These are phyloP conservation scores for Hymenotorrendiella dingleyae DNA, from an alignment of 2,329 filamentous ascomycete genomes.

Conservation along the genomic window DNA sequence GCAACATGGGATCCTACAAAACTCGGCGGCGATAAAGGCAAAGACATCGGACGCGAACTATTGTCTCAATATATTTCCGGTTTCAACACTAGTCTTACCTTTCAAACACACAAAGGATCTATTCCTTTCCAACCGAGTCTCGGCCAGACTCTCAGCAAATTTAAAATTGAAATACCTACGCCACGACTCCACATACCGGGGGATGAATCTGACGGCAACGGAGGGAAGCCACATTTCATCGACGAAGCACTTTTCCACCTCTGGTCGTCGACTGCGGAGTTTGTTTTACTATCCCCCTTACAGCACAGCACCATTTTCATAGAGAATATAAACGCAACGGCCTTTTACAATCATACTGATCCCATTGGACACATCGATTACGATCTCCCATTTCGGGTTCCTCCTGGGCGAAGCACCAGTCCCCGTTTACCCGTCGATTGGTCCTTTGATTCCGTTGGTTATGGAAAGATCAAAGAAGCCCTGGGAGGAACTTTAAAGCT, in stretches of 20 bases:
- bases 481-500: constrained; percentile 75
- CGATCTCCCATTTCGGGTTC: constrained; percentile 66
- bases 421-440: constrained; percentile 79
- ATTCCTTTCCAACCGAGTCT: constrained; percentile 70
- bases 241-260: constrained; percentile 82
- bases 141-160: constrained; percentile 64
- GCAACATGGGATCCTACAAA: constrained; percentile 69
- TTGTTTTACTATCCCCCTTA: constrained; percentile 76
- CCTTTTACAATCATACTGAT: constrained; percentile 76
- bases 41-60: constrained; percentile 60
- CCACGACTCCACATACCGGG: constrained; percentile 51
- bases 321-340: constrained; percentile 75
- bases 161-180: constrained; percentile 66
- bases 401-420: constrained; percentile 65
- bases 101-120: constrained; percentile 64
- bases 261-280: constrained; percentile 78
- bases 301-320: constrained; percentile 67
- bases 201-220: constrained; percentile 38
- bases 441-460: constrained; percentile 71
- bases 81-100: constrained; percentile 72
- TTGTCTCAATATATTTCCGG: constrained; percentile 85
- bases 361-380: constrained; percentile 74
- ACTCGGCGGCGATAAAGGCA: constrained; percentile 55
- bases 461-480: constrained; percentile 72
- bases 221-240: constrained; percentile 69